Evolutionary conservation across 208 protist species (phyloP), one percentile per base, ranked within the genome.

Genomic region (Novymonas esmeraldas): DNA sequence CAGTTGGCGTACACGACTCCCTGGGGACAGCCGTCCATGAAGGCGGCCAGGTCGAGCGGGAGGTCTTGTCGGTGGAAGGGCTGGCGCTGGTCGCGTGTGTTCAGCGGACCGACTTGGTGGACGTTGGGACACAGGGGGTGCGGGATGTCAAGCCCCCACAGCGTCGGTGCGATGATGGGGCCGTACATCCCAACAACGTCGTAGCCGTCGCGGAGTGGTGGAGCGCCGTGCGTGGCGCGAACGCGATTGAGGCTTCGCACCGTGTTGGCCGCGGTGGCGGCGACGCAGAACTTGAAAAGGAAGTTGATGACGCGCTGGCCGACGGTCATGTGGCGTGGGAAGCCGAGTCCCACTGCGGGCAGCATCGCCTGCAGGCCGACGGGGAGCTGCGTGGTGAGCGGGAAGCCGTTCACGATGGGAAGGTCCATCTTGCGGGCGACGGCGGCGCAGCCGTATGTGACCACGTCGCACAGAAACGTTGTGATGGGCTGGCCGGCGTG

Each of bases 1-100:
- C 82, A 82, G 66, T 88, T 82, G 26, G 78, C 75, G 69, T 88
- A 88, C 28, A 88, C 18, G 24, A 73, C 76, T 16, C 82, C 82
- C 26, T 68, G 49, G 13, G 49, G 33, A 57, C 78, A 85, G 6
- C 55, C 13, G 61, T 80, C 59, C 20, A 88, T 72, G 65, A 88
- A 85, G 11, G 26, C 22, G 6, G 68, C 36, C 6, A 85, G 67
- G 24, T 52, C 60, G 5, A 38, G 34, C 13, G 56, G n/a, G 20
- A 64, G 57, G 58, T 76, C 58, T 13, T 57, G 18, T 5, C 58
- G 64, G 42, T 46, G 50, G 56, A 58, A 66, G 28, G 70, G 55
- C 28, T 42, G 56, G 20, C 54, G 64, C 55, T 81, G 70, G 20
- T 68, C 65, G 3, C 62, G 56, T n/a, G 79, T 72, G 64, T 64